Evolutionary conservation across 345 rosid species (phyloP).

Genomic region (Murraya koenigii): DNA sequence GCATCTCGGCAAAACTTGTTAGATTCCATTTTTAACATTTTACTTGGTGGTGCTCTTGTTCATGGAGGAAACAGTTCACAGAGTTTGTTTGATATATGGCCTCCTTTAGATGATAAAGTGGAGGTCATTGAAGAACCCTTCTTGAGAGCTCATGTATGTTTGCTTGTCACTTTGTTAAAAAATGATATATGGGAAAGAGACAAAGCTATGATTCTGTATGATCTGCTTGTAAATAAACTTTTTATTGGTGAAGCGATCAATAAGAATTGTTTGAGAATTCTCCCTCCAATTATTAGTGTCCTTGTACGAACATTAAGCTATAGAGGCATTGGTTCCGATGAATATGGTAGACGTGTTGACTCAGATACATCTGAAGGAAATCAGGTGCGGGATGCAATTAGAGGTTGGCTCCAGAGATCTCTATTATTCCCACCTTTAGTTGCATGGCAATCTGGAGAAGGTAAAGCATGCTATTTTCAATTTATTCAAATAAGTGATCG

Average conservation of each 20-base stretch:
- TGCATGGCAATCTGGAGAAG: constrained; percentile 57
- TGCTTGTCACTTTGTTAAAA: constrained; percentile 59
- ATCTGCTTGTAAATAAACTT: constrained; percentile 61
- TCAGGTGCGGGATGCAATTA: constrained; percentile 43
- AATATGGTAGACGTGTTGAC: constrained; percentile 21
- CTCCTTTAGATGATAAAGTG: constrained; percentile 40
- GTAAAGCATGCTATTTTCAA: constrained; percentile 29
- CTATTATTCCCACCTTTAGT: constrained; percentile 70
- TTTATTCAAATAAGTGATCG: neutral
- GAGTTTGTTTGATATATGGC: constrained; percentile 39
- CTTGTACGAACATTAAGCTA: constrained; percentile 47
- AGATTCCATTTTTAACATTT: constrained; percentile 63
- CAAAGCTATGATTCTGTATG: constrained; percentile 61
- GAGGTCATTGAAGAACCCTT: constrained; percentile 67
- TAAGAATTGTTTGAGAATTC: constrained; percentile 62
- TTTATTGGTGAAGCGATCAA: constrained; percentile 68
- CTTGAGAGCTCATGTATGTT: constrained; percentile 74
- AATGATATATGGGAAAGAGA: constrained; percentile 62
- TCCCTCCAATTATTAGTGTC: constrained; percentile 56
- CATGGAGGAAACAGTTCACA: constrained; percentile 42
- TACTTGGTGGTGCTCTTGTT: constrained; percentile 81
- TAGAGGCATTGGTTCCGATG: constrained; percentile 31
- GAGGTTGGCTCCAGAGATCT: constrained; percentile 68
- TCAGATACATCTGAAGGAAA: constrained; percentile 28
- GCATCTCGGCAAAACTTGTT: constrained; percentile 38